Evolutionary conservation across 2,329 filamentous ascomycete genomes (phyloP), one percentile per base, ranked within the genome.

Genomic region (Exophiala sp.): DNA sequence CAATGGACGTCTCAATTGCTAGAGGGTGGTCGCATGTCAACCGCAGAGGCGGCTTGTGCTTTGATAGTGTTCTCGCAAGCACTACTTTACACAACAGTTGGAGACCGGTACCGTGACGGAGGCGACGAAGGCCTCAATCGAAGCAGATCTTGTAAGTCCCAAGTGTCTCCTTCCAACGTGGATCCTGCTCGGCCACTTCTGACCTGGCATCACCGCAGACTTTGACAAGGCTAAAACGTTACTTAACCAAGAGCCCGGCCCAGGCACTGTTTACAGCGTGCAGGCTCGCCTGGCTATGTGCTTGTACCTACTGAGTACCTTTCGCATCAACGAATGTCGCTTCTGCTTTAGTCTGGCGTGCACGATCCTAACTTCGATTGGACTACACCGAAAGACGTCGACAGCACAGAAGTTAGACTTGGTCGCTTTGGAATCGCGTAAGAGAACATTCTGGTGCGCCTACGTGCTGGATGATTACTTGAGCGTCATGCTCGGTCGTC

Each of bases 401-500:
- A 60, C 59, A 4, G 68, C 66, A 40, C 41, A 62, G 8, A 65
- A 62, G 9, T 67, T 68, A 20, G 66, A 65, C 7, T 68, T 68
- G 45, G 54, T 73, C 12, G 68, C 72, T n/a, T 58, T 67, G 36
- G 80, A 86, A 55, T 78, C 80, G 39, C 74, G 79, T 1, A 79
- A 79, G 52, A 72, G 83, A 6, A 75, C 82, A 0, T 86, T 87
- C 48, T 86, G 83, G 83, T 78, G 77, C 2, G 77, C 80, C 0
- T 86, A 86, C 61, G 80, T 78, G 0, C 68, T 86, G 1, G 83
- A 87, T 63, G 83, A 80, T 47, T 85, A 85, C 52, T 69, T 86
- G 1, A 80, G 81, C 20, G 80, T 84, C n/a, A 79, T 84, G 14
- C 77, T 85, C 29, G 83, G 83, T 0, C 72, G 83, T 5, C 83